phyloP scores from a whole-genome alignment of 1,139 yeast genomes.

The Yamadazyma sp. region DNA sequence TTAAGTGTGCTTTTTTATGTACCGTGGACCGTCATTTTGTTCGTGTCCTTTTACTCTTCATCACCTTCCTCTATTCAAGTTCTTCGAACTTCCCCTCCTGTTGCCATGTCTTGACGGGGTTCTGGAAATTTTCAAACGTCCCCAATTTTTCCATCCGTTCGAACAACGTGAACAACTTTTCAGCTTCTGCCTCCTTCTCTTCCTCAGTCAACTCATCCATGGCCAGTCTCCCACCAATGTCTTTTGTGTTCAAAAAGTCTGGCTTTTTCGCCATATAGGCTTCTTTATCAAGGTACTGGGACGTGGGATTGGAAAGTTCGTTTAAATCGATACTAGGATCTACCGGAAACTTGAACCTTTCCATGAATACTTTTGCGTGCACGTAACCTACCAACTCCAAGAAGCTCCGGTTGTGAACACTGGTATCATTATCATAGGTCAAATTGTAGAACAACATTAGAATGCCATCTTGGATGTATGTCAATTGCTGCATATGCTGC shows the following conservation, averaged over 20 bases:
- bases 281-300: conserved; percentile 10
- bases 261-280: conserved; percentile 5
- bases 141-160: conserved; percentile 49
- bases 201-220: conserved; percentile 36
- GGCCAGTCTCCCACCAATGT: neutral
- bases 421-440: conserved; percentile 13
- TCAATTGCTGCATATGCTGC: conserved; percentile 11
- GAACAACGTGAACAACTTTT: conserved; percentile 48
- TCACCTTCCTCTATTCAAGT: conserved; percentile 10
- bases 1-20: no score
- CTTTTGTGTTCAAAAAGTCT: neutral
- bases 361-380: conserved; percentile 19
- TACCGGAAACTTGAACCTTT: conserved; percentile 15
- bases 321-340: conserved; percentile 20
- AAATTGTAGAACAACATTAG: conserved; percentile 20
- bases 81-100: conserved; percentile 33
- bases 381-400: conserved; percentile 27
- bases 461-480: conserved; percentile 19
- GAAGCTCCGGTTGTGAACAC: conserved; percentile 16
- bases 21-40: no score
- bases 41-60: no score
- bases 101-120: conserved; percentile 41
- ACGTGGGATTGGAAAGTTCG: conserved; percentile 17
- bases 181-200: conserved; percentile 56
- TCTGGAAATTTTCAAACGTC: conserved; percentile 41